Percentiles rank a stretch among this genome's conserved stretches.
These are phyloP conservation scores for Andrographis paniculata DNA, from an alignment of 305 asterid genomes.

Conservation along the genomic window DNA sequence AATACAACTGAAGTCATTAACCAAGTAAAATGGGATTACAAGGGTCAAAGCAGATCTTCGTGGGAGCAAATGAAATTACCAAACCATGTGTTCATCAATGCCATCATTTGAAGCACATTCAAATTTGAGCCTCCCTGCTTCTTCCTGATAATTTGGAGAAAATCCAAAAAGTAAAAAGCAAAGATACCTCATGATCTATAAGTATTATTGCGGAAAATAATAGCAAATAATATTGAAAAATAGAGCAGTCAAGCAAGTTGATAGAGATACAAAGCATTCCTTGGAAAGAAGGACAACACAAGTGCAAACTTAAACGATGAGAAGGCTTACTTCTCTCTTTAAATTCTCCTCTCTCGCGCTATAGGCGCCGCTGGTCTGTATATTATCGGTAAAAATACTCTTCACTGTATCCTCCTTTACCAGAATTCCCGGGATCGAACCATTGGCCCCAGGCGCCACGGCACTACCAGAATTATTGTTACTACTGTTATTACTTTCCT, in stretches of 20 bases:
- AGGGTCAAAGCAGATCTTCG: not conserved
- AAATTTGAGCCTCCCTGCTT: slow-evolving; percentile 74
- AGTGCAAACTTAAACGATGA: slow-evolving; percentile 1
- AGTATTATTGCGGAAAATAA: not conserved
- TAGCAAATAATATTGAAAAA: no score
- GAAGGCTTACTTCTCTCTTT: slow-evolving; percentile 68
- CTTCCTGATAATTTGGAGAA: slow-evolving; percentile 53
- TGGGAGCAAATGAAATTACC: slow-evolving; percentile 40
- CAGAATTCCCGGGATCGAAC: slow-evolving; percentile 40
- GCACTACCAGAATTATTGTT: slow-evolving; percentile 34
- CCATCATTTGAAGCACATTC: slow-evolving; percentile 87
- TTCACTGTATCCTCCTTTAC: slow-evolving; percentile 70
- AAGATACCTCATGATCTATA: no score
- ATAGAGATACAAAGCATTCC: not conserved
- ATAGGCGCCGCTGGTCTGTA: slow-evolving; percentile 93
- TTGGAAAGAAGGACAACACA: not conserved
- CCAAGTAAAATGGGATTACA: not conserved
- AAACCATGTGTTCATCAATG: slow-evolving; percentile 78
- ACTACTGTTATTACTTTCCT: slow-evolving; percentile 36
- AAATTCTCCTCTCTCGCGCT: slow-evolving; percentile 88
- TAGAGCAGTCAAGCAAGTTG: not conserved
- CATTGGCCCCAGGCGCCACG: slow-evolving; percentile 32
- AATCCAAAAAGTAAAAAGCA: slow-evolving; percentile 3
- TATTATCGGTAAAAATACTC: slow-evolving; percentile 62
- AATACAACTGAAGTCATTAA: slow-evolving; percentile 2